These are phyloP conservation scores for Salix arbutifolia DNA, from an alignment of 345 rosid genomes.

Conservation along the genomic window DNA sequence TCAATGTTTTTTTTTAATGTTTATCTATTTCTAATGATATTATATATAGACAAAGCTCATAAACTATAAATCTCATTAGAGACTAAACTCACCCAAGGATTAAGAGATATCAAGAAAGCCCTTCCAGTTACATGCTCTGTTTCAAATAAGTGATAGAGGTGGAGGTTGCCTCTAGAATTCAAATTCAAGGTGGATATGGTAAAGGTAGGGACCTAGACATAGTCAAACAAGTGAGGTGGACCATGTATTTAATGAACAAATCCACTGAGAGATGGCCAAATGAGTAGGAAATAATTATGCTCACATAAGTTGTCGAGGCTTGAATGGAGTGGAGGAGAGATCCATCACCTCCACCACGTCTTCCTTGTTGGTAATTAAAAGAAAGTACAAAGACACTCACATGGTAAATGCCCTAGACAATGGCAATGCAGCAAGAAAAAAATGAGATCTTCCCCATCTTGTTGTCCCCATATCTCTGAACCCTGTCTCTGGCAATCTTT, in stretches of 20 bases:
- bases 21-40: no score
- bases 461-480: conserved; percentile 4
- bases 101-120: no score
- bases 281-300: conserved; percentile 18
- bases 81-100: no score
- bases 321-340: background rate
- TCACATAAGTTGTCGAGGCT: background rate
- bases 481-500: background rate
- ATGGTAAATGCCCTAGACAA: conserved; percentile 8
- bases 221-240: background rate
- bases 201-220: background rate
- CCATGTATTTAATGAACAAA: conserved; percentile 6
- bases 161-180: no score
- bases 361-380: background rate
- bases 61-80: no score
- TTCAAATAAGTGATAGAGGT: no score
- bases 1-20: no score
- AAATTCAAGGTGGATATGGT: no score
- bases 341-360: background rate
- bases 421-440: background rate
- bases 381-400: conserved; percentile 12
- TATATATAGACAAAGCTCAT: no score
- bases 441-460: conserved; percentile 1
- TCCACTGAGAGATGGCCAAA: background rate
- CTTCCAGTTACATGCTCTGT: no score